Evolutionary conservation across 1,139 yeast species (phyloP), one percentile per base, ranked within the genome.

Genomic region (Yamadazyma diddensiae): DNA sequence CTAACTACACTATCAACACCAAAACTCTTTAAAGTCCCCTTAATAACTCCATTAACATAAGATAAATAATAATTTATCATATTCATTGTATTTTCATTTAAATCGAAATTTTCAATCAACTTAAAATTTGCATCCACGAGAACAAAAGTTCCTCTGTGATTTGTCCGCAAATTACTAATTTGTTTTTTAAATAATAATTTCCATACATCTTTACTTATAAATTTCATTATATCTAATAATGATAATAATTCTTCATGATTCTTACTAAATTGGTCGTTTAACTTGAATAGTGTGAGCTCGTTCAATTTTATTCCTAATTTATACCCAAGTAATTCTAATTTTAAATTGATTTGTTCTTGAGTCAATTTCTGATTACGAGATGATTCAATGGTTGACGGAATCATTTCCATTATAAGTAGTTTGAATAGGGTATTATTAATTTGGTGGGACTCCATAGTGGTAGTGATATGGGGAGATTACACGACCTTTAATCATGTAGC

Each of bases 131-230:
- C 77, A 53, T 86, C 95, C 11, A 84, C 77, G 33, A 86, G 64
- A 21, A 86, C 94, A 57, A 80, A 86, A 0, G 92, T 83, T 5
- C 94, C 88, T 31, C 95, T 62, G 54, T 92, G 97, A 54, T 92
- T 92, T 1, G 98, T 92, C 43, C 95, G 73, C 40, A 92, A 67
- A 50, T 87, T 88, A 56, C 88, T 96, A 69, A 92, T 86, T 57
- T 85, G 97, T 56, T 88, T 92, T 29, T 79, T 77, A 59, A 79
- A 88, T 24, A 90, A 53, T 32, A 73, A 62, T 47, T 76, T 78
- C 97, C 97, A 90, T 22, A 90, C 82, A 47, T 92, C 97, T 31
- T 95, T 75, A 57, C 97, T 88, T 2, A 90, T 77, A 51, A 87
- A 88, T 59, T 90, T 90, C 88, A 90, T 85, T 31, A 88, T 75